phyloP scores from a whole-genome alignment of 495 filamentous ascomycete species.

The Lasiosphaeriaceae sp. region DNA sequence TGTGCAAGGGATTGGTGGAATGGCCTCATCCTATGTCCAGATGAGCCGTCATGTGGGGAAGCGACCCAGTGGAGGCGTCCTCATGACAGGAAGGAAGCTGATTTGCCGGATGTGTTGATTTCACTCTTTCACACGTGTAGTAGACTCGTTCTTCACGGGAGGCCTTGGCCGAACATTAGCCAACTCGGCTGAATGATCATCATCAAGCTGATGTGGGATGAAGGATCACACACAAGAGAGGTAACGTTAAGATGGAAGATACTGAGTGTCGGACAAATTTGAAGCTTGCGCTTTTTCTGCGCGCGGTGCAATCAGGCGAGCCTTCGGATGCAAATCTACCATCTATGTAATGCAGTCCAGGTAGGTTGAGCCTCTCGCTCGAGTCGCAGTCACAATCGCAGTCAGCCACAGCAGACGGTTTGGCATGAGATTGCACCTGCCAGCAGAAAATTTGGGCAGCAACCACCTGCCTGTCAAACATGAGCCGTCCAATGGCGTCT shows the following conservation, averaged over 20 bases:
- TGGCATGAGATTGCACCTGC: no score
- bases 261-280: background rate
- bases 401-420: no score
- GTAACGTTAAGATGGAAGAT: conserved; percentile 12
- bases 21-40: background rate
- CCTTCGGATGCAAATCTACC: no score
- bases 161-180: conserved; percentile 21
- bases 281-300: no score
- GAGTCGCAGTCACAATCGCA: no score
- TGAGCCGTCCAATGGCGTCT: no score
- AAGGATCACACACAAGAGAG: background rate
- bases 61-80: background rate
- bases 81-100: background rate
- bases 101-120: conserved; percentile 2
- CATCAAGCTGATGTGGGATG: background rate
- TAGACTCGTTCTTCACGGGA: background rate
- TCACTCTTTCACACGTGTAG: background rate
- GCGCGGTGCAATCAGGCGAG: no score
- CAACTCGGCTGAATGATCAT: conserved; percentile 29
- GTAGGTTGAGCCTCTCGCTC: no score
- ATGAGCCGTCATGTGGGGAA: background rate
- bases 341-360: no score
- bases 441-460: no score
- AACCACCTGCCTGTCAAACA: no score
- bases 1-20: background rate